A percentile compares a stretch with the other conserved stretches of the same genome.
Conservation (phyloP, 305 asterid genomes). For the Ajuga reptans region DNA sequence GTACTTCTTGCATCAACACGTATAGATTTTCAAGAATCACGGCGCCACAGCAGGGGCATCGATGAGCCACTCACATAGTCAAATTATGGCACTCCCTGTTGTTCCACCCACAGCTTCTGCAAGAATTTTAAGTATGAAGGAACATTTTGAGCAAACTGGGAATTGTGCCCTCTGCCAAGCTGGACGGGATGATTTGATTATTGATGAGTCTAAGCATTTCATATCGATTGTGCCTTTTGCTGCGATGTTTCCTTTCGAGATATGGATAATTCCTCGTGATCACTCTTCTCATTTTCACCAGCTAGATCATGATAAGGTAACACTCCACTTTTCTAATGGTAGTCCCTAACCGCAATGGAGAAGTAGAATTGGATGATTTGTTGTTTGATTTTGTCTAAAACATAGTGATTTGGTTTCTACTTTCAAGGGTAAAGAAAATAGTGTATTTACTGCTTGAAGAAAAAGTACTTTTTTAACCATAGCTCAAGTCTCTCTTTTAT, state of each 20-base stretch:
- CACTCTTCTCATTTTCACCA: constrained; percentile 76
- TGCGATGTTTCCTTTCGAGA: constrained; percentile 73
- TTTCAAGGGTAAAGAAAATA: neutral
- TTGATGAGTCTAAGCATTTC: constrained; percentile 60
- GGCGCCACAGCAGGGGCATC: constrained; percentile 98
- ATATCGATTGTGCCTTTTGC: constrained; percentile 72
- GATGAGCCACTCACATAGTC: constrained; percentile 95
- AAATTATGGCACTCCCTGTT: constrained; percentile 78
- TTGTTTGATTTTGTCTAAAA: neutral
- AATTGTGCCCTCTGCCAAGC: constrained; percentile 64
- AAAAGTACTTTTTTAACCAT: neutral
- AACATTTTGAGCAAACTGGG: constrained; percentile 56
- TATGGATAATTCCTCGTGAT: constrained; percentile 72
- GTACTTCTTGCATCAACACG: neutral
- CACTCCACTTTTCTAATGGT: neutral
- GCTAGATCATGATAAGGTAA: constrained; percentile 62
- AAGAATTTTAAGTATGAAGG: constrained; percentile 62
- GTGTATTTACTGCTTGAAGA: neutral
- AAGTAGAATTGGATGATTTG: neutral
- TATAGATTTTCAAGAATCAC: constrained; percentile 80
- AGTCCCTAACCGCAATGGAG: neutral
- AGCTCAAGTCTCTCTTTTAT: no score
- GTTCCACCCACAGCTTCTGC: constrained; percentile 64
- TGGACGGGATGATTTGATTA: constrained; percentile 33
- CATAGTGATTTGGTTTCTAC: neutral